Conservation (phyloP, 108 stramenopile genomes). For the Schizochytrium sp. region DNA sequence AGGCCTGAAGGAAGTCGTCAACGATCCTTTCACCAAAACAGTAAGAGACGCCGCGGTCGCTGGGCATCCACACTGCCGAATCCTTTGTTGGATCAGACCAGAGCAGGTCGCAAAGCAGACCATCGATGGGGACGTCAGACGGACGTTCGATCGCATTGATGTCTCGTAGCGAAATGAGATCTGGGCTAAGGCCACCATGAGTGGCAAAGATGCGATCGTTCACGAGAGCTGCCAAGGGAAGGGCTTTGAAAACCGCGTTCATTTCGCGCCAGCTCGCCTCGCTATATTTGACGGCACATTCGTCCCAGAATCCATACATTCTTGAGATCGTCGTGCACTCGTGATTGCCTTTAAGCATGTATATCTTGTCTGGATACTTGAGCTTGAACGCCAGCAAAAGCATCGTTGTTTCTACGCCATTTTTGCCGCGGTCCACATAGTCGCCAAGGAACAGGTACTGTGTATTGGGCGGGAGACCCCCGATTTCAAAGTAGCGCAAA, state of each 20-base stretch:
- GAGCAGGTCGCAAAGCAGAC: constrained; percentile 83
- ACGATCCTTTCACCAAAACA: constrained; percentile 42
- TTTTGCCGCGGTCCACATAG: constrained; percentile 96
- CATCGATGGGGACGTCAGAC: constrained; percentile 80
- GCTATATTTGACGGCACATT: constrained; percentile 84
- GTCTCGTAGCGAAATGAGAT: constrained; percentile 62
- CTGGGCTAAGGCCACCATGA: constrained; percentile 62
- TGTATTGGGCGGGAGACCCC: constrained; percentile 64
- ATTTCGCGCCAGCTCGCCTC: constrained; percentile 21
- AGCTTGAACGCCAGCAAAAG: constrained; percentile 95
- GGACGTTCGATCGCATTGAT: constrained; percentile 71
- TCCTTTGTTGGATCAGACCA: constrained; percentile 81
- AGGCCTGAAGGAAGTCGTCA: constrained; percentile 32
- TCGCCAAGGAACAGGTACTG: constrained; percentile 98
- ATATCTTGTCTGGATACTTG: constrained; percentile 99
- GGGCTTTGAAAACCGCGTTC: constrained; percentile 47
- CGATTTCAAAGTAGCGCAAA: constrained; percentile 67
- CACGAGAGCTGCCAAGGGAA: constrained; percentile 51
- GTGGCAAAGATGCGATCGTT: constrained; percentile 50
- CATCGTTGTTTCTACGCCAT: constrained; percentile 91
- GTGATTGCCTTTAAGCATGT: constrained; percentile 95
- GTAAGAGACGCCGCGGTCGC: constrained; percentile 44
- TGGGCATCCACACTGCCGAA: constrained; percentile 43
- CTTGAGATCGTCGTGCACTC: constrained; percentile 96
- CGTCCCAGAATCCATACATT: constrained; percentile 99